A percentile compares a stretch with the other conserved stretches of the same genome.
phyloP scores from a whole-genome alignment of 306 rosid species.

The Acmispon strigosus region DNA sequence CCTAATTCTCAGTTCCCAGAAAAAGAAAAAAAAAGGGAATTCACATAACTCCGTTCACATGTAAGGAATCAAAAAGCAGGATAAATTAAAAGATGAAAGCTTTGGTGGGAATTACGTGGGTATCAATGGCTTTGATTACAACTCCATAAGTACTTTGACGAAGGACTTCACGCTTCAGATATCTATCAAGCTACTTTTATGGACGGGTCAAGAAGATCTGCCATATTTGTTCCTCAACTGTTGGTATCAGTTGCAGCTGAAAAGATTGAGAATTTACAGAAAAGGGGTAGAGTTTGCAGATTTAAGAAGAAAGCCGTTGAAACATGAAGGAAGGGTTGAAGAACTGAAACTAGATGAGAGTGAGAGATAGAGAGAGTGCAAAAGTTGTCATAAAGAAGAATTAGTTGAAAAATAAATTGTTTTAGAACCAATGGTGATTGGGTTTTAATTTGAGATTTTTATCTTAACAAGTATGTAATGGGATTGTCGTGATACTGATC shows the following conservation, averaged over 20 bases:
- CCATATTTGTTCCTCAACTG: slow-evolving; percentile 25
- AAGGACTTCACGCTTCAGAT: slow-evolving; percentile 83
- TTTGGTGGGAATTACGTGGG: too few species aligned
- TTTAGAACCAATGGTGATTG: too few species aligned
- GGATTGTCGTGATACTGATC: too few species aligned
- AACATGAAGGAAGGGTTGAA: neutral
- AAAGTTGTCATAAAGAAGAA: too few species aligned
- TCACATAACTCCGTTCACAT: neutral
- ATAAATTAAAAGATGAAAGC: neutral
- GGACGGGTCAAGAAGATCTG: slow-evolving; percentile 39
- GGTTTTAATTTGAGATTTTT: too few species aligned
- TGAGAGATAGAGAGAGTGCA: too few species aligned
- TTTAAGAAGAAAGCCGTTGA: neutral
- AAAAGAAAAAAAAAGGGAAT: neutral
- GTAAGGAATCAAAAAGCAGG: neutral
- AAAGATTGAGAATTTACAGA: slow-evolving; percentile 1
- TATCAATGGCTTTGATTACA: slow-evolving; percentile 85
- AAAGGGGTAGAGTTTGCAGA: neutral
- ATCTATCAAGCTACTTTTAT: slow-evolving; percentile 84
- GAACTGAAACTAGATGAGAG: neutral
- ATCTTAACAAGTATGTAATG: too few species aligned
- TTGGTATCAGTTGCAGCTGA: neutral
- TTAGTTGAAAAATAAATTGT: too few species aligned
- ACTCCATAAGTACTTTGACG: slow-evolving; percentile 88
- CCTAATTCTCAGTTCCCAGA: slow-evolving; percentile 1